Base-by-base conservation (phyloP, 1,284 basidiomycete species). In the Fomitiporia mediterranea region DNA sequence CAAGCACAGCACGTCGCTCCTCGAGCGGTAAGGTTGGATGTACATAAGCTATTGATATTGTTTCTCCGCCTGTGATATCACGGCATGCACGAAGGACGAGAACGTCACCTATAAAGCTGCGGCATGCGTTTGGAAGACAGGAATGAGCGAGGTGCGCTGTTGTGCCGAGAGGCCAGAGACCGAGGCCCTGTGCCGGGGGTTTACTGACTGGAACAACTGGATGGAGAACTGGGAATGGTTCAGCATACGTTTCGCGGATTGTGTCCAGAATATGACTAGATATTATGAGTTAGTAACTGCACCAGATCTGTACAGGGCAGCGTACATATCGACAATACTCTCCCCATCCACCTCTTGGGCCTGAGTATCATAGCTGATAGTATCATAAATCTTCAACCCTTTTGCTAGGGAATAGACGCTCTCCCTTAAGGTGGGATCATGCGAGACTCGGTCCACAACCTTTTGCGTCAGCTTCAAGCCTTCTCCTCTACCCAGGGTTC, bases 71-170 rank as follows among this genome's bases (percentile, higher is more conserved):
- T 19, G 23, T 38, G 39, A 59, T 55, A 35, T 55, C 49, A 13
- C 49, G 48, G 25, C 47, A 50, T 37, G 57, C 53, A 2, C 57
- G 57, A 4, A 59, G 30, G 35, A 59, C 39, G 25, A 55, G 47
- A 28, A 55, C 25, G 42, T 59, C 57, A n/a, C 47, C 53, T 11
- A 59, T 19, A 28, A 55, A 59, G n/a, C 43, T 40, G 13, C 53
- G 57, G 8, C 30, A 49, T 9, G 57, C 40, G 27, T 55, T 59
- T 4, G 57, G 57, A 17, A 55, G 48, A 30, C 57, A 59, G 17
- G 57, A 55, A 40, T 59, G 57, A 2, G 30, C 40, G 9, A 59
- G 34, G 42, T 52, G 53, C 19, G 39, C 46, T 2, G 47, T 53
- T 5, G 57, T 32, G 2, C 51, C 49, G 5, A 43, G 28, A 8